Evolutionary conservation across 225 moss, liverwort and hornwort genomes (phyloP).

Genomic region (Antitrichia curtipendula): DNA sequence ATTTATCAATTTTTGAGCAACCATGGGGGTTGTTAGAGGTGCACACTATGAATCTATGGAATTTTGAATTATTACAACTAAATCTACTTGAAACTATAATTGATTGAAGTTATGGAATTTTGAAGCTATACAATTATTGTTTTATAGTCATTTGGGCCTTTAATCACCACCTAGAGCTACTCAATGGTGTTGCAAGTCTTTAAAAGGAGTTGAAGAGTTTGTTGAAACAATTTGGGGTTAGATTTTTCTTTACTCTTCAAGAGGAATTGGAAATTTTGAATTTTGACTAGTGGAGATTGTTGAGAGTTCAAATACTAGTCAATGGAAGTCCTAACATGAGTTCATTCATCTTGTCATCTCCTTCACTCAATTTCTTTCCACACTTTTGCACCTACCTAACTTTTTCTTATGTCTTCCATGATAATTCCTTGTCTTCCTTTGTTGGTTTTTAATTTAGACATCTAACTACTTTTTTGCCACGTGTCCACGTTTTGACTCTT

Average conservation of each 20-base stretch:
- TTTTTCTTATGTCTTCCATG: not conserved
- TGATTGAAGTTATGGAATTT: not conserved
- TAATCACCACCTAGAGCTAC: not conserved
- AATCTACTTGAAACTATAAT: not conserved
- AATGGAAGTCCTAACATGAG: rapidly evolving
- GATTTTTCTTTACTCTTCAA: not conserved
- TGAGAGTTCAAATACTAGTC: not conserved
- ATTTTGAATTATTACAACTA: not conserved
- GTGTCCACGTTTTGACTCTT: rapidly evolving
- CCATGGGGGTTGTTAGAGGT: rapidly evolving
- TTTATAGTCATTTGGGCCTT: not conserved
- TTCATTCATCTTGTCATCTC: not conserved
- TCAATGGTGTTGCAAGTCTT: not conserved
- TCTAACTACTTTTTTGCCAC: not conserved
- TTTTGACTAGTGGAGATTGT: not conserved
- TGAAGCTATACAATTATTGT: not conserved
- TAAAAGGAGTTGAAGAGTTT: not conserved
- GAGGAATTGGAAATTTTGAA: not conserved
- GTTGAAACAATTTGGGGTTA: not conserved
- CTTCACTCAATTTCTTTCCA: not conserved
- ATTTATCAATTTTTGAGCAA: not conserved
- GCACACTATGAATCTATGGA: not conserved
- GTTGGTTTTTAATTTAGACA: not conserved
- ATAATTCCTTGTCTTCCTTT: rapidly evolving
- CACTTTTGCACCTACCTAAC: not conserved